A percentile compares a stretch with the other conserved stretches of the same genome.
These are phyloP conservation scores for Leishmania mexicana DNA, from an alignment of 208 protist species.

Conservation along the genomic window DNA sequence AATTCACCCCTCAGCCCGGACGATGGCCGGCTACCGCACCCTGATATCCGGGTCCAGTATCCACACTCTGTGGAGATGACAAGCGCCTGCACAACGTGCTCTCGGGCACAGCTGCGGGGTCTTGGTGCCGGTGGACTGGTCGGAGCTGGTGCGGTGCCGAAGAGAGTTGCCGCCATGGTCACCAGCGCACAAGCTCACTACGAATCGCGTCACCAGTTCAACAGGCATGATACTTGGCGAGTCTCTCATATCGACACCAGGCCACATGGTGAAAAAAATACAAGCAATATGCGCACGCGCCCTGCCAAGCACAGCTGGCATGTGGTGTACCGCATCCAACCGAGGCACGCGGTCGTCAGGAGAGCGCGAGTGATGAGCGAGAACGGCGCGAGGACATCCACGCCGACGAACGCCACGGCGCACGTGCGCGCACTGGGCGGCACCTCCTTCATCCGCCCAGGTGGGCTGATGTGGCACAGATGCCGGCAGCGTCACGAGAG, in stretches of 20 bases:
- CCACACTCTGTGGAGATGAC: neutral
- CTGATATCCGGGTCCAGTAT: neutral
- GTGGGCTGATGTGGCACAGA: neutral
- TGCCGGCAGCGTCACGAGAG: neutral
- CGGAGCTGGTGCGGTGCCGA: neutral
- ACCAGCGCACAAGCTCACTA: neutral
- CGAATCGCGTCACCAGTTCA: neutral
- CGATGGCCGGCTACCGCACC: neutral
- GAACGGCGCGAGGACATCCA: neutral
- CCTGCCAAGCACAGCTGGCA: neutral
- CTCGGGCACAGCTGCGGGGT: neutral
- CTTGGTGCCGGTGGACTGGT: neutral
- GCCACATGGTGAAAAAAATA: neutral
- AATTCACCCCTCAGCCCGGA: neutral
- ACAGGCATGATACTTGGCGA: neutral
- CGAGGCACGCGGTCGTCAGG: too few relatives aligned
- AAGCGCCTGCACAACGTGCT: neutral
- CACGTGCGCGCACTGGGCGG: neutral
- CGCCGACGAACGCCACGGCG: neutral
- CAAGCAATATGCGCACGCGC: neutral
- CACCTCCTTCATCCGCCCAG: neutral
- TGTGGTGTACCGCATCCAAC: neutral
- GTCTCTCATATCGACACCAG: too few relatives aligned
- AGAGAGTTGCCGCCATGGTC: neutral
- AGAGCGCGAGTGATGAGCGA: neutral